Percentiles rank a stretch among this genome's conserved stretches.
phyloP scores from a whole-genome alignment of 2,329 filamentous ascomycete genomes.

The Penicillium sp. region DNA sequence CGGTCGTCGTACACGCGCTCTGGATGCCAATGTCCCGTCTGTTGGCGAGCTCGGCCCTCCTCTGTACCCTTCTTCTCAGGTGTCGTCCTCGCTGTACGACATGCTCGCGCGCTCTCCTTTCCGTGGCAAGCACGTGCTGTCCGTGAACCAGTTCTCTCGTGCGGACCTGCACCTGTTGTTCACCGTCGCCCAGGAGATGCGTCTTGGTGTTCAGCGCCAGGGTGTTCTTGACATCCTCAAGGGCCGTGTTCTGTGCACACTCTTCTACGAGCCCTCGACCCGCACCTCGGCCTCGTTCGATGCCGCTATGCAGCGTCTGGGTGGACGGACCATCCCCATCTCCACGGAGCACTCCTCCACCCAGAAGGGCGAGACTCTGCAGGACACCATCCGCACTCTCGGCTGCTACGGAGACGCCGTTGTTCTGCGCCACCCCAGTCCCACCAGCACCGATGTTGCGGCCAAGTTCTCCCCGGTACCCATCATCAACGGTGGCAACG shows the following conservation, averaged over 20 bases:
- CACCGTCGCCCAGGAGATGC: slow-evolving; percentile 97
- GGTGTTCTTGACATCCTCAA: slow-evolving; percentile 84
- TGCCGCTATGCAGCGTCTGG: slow-evolving; percentile 96
- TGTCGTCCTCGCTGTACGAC: slow-evolving; percentile 60
- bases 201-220: slow-evolving; percentile 86
- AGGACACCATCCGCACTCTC: slow-evolving; percentile 89
- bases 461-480: slow-evolving; percentile 86
- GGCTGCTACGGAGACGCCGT: slow-evolving; percentile 93
- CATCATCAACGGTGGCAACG: slow-evolving; percentile 96
- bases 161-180: slow-evolving; percentile 90
- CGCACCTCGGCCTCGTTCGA: slow-evolving; percentile 95
- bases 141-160: slow-evolving; percentile 84
- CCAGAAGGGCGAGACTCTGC: slow-evolving; percentile 89
- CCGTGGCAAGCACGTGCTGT: slow-evolving; percentile 85
- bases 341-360: slow-evolving; percentile 82
- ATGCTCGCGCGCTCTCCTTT: slow-evolving; percentile 79
- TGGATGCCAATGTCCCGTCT: slow-evolving; percentile 30
- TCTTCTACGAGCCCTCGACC: slow-evolving; percentile 98
- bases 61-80: slow-evolving; percentile 53
- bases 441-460: slow-evolving; percentile 75
- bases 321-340: slow-evolving; percentile 79
- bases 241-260: slow-evolving; percentile 79
- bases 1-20: slow-evolving; percentile 28
- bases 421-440: slow-evolving; percentile 89
- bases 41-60: slow-evolving; percentile 40